phyloP scores from a whole-genome alignment of 108 stramenopile genomes.

The Hondaea fermentalgiana region DNA sequence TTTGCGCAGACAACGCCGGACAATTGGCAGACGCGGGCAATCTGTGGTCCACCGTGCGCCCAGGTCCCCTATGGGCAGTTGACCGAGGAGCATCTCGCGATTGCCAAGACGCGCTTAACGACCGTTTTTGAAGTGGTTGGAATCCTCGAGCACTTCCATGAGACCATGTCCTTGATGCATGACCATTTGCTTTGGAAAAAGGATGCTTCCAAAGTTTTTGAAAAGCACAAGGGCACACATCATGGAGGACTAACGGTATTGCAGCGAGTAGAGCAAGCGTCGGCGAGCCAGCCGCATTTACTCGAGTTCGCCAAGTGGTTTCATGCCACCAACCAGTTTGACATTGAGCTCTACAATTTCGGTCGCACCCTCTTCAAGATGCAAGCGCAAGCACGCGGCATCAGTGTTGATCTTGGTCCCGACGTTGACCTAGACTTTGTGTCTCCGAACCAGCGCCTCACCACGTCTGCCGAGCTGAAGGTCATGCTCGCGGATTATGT shows the following conservation, averaged over 20 bases:
- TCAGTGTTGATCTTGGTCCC: background rate
- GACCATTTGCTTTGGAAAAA: background rate
- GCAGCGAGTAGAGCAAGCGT: too few species aligned
- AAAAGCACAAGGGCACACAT: too few species aligned
- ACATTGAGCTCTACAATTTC: background rate
- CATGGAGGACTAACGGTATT: too few species aligned
- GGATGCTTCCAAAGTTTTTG: too few species aligned
- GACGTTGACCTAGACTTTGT: background rate
- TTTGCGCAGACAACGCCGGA: background rate
- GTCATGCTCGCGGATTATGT: background rate
- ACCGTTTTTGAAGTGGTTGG: background rate
- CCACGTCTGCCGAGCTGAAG: background rate
- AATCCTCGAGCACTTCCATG: background rate
- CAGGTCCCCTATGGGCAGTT: background rate
- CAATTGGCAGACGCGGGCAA: background rate
- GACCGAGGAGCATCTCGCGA: background rate
- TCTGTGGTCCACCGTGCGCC: background rate
- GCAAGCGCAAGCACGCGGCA: background rate
- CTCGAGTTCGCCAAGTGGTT: background rate
- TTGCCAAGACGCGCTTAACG: background rate
- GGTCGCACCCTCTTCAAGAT: background rate
- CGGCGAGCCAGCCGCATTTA: too few species aligned
- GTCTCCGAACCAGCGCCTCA: too few species aligned
- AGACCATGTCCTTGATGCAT: background rate
- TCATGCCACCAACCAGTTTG: background rate